These are phyloP conservation scores for Hansenula lynferdii DNA, from an alignment of 1,139 yeast species.

Conservation along the genomic window DNA sequence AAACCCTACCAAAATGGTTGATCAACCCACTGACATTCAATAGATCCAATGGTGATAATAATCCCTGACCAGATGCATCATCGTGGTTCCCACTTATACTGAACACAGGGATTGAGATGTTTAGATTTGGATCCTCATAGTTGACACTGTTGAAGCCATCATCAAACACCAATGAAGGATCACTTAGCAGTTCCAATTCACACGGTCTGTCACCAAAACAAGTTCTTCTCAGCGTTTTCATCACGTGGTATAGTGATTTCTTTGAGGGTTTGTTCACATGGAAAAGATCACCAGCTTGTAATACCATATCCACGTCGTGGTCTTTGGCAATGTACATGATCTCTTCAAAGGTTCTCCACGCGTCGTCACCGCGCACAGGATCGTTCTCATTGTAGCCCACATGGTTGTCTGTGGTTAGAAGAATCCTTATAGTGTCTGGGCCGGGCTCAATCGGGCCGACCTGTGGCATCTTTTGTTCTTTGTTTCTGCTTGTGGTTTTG, in stretches of 20 bases:
- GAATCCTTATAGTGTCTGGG: slow-evolving; percentile 64
- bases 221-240: slow-evolving; percentile 61
- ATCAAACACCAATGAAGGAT: slow-evolving; percentile 58
- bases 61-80: slow-evolving; percentile 87
- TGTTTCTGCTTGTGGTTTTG: too few relatives aligned
- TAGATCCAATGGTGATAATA: slow-evolving; percentile 85
- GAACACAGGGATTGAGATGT: slow-evolving; percentile 88
- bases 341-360: slow-evolving; percentile 85
- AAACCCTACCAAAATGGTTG: slow-evolving; percentile 85
- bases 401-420: slow-evolving; percentile 93
- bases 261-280: slow-evolving; percentile 88
- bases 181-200: slow-evolving; percentile 78
- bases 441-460: slow-evolving; percentile 36
- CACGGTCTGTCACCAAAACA: slow-evolving; percentile 90
- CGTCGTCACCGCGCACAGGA: slow-evolving; percentile 86
- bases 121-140: slow-evolving; percentile 86
- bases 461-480: slow-evolving; percentile 39
- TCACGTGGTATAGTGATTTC: slow-evolving; percentile 80
- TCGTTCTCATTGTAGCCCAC: slow-evolving; percentile 91
- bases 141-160: slow-evolving; percentile 66
- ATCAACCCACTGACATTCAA: slow-evolving; percentile 77
- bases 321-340: slow-evolving; percentile 65
- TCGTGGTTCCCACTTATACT: slow-evolving; percentile 97
- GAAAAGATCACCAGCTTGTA: slow-evolving; percentile 92
- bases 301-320: slow-evolving; percentile 78